phyloP scores from a whole-genome alignment of 2,329 filamentous ascomycete genomes.

The Trichoderma sp. region DNA sequence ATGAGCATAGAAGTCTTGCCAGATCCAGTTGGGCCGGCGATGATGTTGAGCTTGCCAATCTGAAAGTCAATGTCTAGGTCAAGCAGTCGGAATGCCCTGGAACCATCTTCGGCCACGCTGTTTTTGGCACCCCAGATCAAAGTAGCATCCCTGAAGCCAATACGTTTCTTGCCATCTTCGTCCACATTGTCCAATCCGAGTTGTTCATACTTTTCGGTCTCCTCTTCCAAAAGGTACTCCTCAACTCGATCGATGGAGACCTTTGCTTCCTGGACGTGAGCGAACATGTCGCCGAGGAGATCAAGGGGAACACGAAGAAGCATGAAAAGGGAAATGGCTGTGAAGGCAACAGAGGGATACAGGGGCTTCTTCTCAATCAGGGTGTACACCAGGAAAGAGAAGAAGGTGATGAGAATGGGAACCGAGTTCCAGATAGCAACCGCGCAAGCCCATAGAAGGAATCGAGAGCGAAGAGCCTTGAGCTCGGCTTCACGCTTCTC shows the following conservation, averaged over 20 bases:
- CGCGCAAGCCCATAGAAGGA: slow-evolving; percentile 87
- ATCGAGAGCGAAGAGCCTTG: slow-evolving; percentile 74
- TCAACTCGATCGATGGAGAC: slow-evolving; percentile 97
- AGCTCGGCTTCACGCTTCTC: slow-evolving; percentile 84
- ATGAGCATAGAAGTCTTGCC: slow-evolving; percentile 96
- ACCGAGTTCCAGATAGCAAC: slow-evolving; percentile 97
- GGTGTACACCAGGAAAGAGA: slow-evolving; percentile 94
- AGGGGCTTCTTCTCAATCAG: slow-evolving; percentile 85
- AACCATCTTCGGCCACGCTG: slow-evolving; percentile 61
- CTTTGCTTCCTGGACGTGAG: slow-evolving; percentile 95
- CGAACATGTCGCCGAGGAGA: slow-evolving; percentile 97
- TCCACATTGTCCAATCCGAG: slow-evolving; percentile 70
- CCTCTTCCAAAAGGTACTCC: slow-evolving; percentile 87
- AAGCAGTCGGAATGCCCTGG: slow-evolving; percentile 78
- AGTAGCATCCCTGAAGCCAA: slow-evolving; percentile 82
- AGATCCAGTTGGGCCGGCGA: slow-evolving; percentile 89
- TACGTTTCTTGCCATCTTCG: slow-evolving; percentile 68
- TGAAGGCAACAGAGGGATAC: slow-evolving; percentile 92
- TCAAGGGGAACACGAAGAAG: slow-evolving; percentile 90
- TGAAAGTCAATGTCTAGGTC: slow-evolving; percentile 81
- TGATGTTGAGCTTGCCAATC: slow-evolving; percentile 85
- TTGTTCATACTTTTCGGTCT: slow-evolving; percentile 94
- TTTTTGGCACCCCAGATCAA: slow-evolving; percentile 84
- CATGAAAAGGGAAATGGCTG: slow-evolving; percentile 92
- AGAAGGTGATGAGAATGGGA: slow-evolving; percentile 91